Evolutionary conservation across 2,329 filamentous ascomycete species (phyloP), one percentile per base, ranked within the genome.

Genomic region (Pseudonectria foliicola): DNA sequence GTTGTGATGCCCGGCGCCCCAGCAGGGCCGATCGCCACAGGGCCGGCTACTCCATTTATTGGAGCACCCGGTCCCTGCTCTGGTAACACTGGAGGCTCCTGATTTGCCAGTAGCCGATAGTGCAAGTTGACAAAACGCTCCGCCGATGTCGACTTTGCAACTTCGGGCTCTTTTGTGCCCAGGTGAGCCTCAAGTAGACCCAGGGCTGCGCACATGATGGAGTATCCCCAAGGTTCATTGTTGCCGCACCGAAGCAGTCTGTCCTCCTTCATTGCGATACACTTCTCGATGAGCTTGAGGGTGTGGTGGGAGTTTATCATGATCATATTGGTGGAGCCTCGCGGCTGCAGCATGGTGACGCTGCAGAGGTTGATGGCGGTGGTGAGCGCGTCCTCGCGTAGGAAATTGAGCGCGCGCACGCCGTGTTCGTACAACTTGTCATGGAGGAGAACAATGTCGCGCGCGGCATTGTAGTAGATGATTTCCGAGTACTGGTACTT

Each of bases 181-280:
- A 79, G 59, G 40, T 80, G 75, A 0, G 73, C 71, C 53, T 79
- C 73, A 15, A 79, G 61, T 8, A 80, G 61, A 3, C 75, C 75
- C 16, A 71, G 63, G 1, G 75, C 73, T 3, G 74, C 72, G 44
- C 74, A 79, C 70, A 79, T 75, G 52, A 77, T 77, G 36, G 70
- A 74, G 53, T 78, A 77, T 13, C 73, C 73, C 75, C 75, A 79
- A 0, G 75, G 75, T 49, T 80, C 75, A 47, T 77, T 75, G 57
- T 78, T 78, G 12, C 75, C 75, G 42, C 73, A 77, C n/a, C 74
- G 63, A 15, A 80, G 54, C 7, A 79, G 66, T 1, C 73, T 68
- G 45, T 79, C 74, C 46, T 78, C 74, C 51, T 77, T 77, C 65
- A 80, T 72, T 30, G 60, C 57, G 25, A 79, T 66, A 41, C 75